These are phyloP conservation scores for Clonostachys sp. DNA, from an alignment of 2,329 filamentous ascomycete species.

Conservation along the genomic window DNA sequence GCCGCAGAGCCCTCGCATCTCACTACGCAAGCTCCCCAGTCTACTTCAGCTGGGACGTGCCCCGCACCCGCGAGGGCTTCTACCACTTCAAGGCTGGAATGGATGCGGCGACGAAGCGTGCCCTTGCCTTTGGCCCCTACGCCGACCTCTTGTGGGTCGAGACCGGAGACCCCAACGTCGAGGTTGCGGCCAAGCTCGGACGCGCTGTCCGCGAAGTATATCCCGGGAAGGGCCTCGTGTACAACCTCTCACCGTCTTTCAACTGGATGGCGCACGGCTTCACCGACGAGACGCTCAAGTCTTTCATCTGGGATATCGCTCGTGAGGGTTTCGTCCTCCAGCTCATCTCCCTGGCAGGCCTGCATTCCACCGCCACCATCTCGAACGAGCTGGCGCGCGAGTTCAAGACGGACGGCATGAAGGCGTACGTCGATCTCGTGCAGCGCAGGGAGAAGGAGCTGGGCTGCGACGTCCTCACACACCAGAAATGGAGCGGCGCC, in stretches of 20 bases:
- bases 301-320: conserved; percentile 95
- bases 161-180: conserved; percentile 82
- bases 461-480: conserved; percentile 86
- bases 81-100: conserved; percentile 88
- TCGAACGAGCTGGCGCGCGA: conserved; percentile 70
- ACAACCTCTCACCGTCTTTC: conserved; percentile 95
- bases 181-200: conserved; percentile 71
- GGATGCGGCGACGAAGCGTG: conserved; percentile 84
- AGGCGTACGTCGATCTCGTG: conserved; percentile 92
- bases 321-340: conserved; percentile 75
- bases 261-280: conserved; percentile 99
- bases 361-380: conserved; percentile 62
- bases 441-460: conserved; percentile 88
- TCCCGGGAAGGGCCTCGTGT: conserved; percentile 86
- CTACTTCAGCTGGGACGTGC: conserved; percentile 86
- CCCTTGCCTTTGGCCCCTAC: conserved; percentile 85
- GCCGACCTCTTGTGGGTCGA: conserved; percentile 97
- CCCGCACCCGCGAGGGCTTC: conserved; percentile 88
- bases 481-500: conserved; percentile 78
- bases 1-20: conserved; percentile 68
- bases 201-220: conserved; percentile 64
- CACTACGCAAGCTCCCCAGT: conserved; percentile 64
- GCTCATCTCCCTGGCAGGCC: conserved; percentile 61
- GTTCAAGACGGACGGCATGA: conserved; percentile 92
- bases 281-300: conserved; percentile 73